Conservation (phyloP, 2,329 filamentous ascomycete species). For the Calonectria ilicicola region DNA sequence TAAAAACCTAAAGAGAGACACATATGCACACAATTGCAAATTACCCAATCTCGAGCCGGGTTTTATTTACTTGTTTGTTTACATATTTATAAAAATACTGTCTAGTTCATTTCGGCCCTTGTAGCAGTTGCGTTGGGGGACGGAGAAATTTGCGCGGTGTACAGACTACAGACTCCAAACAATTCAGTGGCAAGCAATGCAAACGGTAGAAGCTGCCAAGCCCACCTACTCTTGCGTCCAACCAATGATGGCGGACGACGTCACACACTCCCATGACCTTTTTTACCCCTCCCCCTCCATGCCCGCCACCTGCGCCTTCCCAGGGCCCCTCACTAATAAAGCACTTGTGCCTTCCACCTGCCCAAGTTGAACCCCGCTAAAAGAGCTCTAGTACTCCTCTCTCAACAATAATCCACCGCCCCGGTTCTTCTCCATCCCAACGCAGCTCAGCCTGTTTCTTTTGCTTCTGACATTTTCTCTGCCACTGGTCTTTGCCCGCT, state of each 20-base stretch:
- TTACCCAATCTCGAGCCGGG: too few species aligned
- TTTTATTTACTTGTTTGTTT: too few species aligned
- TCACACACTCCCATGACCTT: constrained; percentile 16
- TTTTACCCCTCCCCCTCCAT: constrained; percentile 10
- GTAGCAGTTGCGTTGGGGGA: too few species aligned
- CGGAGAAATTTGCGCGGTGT: too few species aligned
- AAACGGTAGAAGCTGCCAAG: background rate
- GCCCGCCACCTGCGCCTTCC: constrained; percentile 4
- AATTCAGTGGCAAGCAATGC: background rate
- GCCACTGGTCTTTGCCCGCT: background rate
- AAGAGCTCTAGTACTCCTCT: constrained; percentile 11
- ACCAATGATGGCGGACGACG: constrained; percentile 25
- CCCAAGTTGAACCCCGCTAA: constrained; percentile 19
- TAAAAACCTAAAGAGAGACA: too few species aligned
- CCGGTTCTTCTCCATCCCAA: constrained; percentile 22
- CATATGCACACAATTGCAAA: too few species aligned
- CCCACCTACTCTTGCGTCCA: background rate
- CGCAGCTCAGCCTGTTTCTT: constrained; percentile 11
- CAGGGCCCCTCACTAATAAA: constrained; percentile 6
- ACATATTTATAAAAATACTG: too few species aligned
- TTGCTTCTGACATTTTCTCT: background rate
- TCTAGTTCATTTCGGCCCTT: too few species aligned
- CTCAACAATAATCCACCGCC: constrained; percentile 29
- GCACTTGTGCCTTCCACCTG: constrained; percentile 24
- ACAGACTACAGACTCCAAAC: too few species aligned